Percentiles rank a stretch among this genome's conserved stretches.
These are phyloP conservation scores for Fonsecaea multimorphosa DNA, from an alignment of 2,329 filamentous ascomycete genomes.

Conservation along the genomic window DNA sequence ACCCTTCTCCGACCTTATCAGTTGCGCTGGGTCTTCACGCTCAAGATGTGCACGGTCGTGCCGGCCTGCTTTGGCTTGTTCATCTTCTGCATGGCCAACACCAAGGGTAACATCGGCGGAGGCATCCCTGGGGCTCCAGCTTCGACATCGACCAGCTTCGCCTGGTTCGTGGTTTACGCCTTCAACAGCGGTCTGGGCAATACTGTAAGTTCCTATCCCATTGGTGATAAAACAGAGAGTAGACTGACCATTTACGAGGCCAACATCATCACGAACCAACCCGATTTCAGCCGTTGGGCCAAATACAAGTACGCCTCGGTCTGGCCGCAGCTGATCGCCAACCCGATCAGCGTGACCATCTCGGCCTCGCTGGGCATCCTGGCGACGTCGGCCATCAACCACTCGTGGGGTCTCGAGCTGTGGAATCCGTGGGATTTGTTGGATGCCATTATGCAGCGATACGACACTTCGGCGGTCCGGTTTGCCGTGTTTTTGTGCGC, in stretches of 20 bases:
- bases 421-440: conserved; percentile 43
- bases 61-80: conserved; percentile 48
- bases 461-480: conserved; percentile 6
- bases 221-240: background rate
- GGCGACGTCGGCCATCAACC: conserved; percentile 49
- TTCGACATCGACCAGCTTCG: conserved; percentile 19
- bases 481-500: conserved; percentile 19
- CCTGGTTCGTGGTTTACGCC: conserved; percentile 49
- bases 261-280: conserved; percentile 14
- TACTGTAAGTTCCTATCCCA: conserved; percentile 7
- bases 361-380: conserved; percentile 54
- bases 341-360: conserved; percentile 52
- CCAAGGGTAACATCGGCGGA: conserved; percentile 44
- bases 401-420: conserved; percentile 45
- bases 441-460: conserved; percentile 17
- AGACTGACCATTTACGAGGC: background rate
- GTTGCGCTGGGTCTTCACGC: conserved; percentile 53
- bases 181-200: conserved; percentile 20
- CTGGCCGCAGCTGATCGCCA: conserved; percentile 41
- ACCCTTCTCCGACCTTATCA: conserved; percentile 54
- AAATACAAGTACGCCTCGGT: conserved; percentile 8
- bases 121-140: conserved; percentile 34
- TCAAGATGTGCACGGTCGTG: conserved; percentile 51
- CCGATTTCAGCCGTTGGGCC: conserved; percentile 16
- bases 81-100: conserved; percentile 51